phyloP scores from a whole-genome alignment of 345 rosid species.

The Eucalyptus paniculata region DNA sequence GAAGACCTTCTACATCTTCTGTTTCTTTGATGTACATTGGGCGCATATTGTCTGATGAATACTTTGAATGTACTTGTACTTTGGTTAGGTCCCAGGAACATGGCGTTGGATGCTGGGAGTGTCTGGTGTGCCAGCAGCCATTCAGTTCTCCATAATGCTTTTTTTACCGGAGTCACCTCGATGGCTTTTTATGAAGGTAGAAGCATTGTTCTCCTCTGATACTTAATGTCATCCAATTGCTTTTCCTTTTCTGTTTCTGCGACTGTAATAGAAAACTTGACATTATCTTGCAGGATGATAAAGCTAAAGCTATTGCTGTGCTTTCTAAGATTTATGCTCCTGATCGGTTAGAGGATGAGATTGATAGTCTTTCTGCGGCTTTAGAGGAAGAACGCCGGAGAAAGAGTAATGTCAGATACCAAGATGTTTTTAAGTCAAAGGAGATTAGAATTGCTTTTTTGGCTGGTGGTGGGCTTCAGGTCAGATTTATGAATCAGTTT shows the following conservation, averaged over 20 bases:
- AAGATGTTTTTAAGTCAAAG: slow-evolving; percentile 66
- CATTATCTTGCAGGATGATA: slow-evolving; percentile 28
- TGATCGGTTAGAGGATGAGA: slow-evolving; percentile 76
- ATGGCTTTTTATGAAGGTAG: slow-evolving; percentile 90
- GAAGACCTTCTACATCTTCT: neutral
- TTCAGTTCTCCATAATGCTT: slow-evolving; percentile 69
- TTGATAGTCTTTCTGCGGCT: slow-evolving; percentile 54
- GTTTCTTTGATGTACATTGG: neutral
- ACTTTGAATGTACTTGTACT: neutral
- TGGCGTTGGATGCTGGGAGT: slow-evolving; percentile 99
- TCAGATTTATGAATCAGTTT: slow-evolving; percentile 1
- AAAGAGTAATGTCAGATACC: slow-evolving; percentile 30
- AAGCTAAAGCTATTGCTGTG: slow-evolving; percentile 42
- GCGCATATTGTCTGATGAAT: neutral
- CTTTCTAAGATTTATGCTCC: slow-evolving; percentile 62
- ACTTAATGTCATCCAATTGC: neutral
- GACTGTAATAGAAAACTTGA: neutral
- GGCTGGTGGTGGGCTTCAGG: slow-evolving; percentile 98
- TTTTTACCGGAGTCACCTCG: slow-evolving; percentile 96
- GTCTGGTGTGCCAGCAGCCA: slow-evolving; percentile 75
- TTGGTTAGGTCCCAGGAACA: slow-evolving; percentile 81
- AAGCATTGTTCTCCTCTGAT: neutral
- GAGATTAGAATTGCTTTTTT: slow-evolving; percentile 86
- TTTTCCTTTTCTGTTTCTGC: neutral
- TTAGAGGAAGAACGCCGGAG: slow-evolving; percentile 50